phyloP scores from a whole-genome alignment of 2,329 filamentous ascomycete species.

The Cordyceps tenuipes region DNA sequence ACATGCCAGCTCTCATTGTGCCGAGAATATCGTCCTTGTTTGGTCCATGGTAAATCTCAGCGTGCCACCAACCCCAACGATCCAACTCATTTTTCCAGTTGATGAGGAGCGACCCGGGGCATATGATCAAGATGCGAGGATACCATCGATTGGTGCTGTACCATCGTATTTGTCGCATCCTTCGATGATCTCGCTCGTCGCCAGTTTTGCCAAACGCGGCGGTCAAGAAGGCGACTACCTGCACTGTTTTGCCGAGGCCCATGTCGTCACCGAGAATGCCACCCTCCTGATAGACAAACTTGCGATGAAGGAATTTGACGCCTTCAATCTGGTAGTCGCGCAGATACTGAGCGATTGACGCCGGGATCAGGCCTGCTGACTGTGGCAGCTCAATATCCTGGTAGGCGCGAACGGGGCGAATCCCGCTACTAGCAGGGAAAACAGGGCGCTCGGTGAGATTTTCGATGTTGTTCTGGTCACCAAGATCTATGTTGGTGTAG shows the following conservation, averaged over 20 bases:
- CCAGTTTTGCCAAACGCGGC: constrained; percentile 91
- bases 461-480: constrained; percentile 28
- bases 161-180: constrained; percentile 78
- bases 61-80: constrained; percentile 94
- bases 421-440: constrained; percentile 45
- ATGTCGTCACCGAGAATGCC: constrained; percentile 94
- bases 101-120: constrained; percentile 76
- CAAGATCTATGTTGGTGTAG: constrained; percentile 67
- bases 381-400: constrained; percentile 66
- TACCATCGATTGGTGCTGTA: constrained; percentile 59
- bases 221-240: constrained; percentile 86
- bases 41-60: constrained; percentile 69
- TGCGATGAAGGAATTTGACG: constrained; percentile 73
- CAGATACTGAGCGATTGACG: constrained; percentile 82
- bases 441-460: constrained; percentile 58
- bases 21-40: constrained; percentile 61
- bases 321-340: constrained; percentile 87
- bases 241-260: constrained; percentile 94
- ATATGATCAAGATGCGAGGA: constrained; percentile 68
- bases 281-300: constrained; percentile 86
- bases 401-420: constrained; percentile 61
- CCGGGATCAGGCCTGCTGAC: constrained; percentile 76
- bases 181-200: constrained; percentile 74
- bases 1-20: constrained; percentile 63
- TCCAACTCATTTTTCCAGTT: constrained; percentile 87